Evolutionary conservation across 371 early-diverging fungal species (phyloP).

Genomic region (Mucor circinelloides): DNA sequence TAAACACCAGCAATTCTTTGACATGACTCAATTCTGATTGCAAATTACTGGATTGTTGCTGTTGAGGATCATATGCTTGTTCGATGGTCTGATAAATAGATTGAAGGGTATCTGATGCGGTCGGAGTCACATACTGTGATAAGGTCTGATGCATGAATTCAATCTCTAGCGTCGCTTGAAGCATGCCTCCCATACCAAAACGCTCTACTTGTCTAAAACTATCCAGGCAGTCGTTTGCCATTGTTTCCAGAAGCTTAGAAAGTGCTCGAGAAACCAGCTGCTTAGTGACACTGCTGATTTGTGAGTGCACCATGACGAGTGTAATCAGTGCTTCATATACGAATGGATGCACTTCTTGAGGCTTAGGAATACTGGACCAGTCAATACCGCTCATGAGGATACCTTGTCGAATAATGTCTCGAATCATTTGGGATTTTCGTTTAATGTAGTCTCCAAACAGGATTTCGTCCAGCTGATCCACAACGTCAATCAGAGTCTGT

Average conservation of each 20-base stretch:
- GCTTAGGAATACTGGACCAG: conserved; percentile 77
- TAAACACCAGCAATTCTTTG: conserved; percentile 64
- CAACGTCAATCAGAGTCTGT: conserved; percentile 62
- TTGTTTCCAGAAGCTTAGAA: conserved; percentile 65
- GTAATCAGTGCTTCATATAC: conserved; percentile 85
- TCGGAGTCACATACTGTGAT: conserved; percentile 66
- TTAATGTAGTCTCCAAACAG: conserved; percentile 85
- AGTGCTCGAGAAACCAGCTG: conserved; percentile 78
- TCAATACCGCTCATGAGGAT: conserved; percentile 85
- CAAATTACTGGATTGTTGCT: conserved; percentile 53
- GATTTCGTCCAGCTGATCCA: conserved; percentile 74
- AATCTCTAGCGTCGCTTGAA: conserved; percentile 88
- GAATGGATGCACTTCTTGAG: conserved; percentile 85
- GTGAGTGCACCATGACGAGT: conserved; percentile 90
- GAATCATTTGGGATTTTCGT: conserved; percentile 69
- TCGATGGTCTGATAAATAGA: conserved; percentile 74
- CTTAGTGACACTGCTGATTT: conserved; percentile 79
- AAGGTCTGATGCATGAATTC: conserved; percentile 85
- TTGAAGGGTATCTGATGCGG: conserved; percentile 63
- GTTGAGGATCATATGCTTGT: conserved; percentile 62
- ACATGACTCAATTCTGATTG: conserved; percentile 65
- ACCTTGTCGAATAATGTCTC: conserved; percentile 73
- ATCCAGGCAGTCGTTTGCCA: conserved; percentile 79
- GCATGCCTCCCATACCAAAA: conserved; percentile 88
- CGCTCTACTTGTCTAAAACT: conserved; percentile 79